These are phyloP conservation scores for Sugiyamaella lignohabitans DNA, from an alignment of 805 yeast species.

Conservation along the genomic window DNA sequence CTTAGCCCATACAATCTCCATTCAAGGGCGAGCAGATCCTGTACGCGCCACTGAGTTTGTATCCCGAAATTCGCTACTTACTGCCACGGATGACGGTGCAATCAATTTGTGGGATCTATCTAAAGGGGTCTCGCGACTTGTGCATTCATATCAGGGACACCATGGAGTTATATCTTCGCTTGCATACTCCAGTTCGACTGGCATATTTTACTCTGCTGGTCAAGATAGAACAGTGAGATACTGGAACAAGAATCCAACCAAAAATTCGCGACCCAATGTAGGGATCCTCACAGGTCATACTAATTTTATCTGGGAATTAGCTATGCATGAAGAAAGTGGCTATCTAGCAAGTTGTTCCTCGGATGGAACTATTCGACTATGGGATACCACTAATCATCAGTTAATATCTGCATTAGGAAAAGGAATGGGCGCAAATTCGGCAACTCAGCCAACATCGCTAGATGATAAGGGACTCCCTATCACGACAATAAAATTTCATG, in stretches of 20 bases:
- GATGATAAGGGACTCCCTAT: neutral
- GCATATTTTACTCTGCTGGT: constrained; percentile 20
- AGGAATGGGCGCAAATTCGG: neutral
- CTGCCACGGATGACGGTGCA: constrained; percentile 22
- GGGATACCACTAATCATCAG: constrained; percentile 15
- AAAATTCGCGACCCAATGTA: constrained; percentile 4
- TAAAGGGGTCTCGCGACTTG: constrained; percentile 5
- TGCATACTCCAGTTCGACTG: constrained; percentile 13
- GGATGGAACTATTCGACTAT: constrained; percentile 22
- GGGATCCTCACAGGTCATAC: constrained; percentile 16
- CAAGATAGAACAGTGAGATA: constrained; percentile 17
- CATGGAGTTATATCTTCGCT: constrained; percentile 17
- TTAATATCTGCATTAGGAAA: neutral
- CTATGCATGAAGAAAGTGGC: constrained; percentile 15
- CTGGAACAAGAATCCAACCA: constrained; percentile 14
- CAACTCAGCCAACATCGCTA: neutral
- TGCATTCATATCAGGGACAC: constrained; percentile 17
- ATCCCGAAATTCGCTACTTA: neutral
- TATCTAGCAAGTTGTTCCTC: constrained; percentile 20
- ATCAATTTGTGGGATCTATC: constrained; percentile 19
- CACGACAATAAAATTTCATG: constrained; percentile 4
- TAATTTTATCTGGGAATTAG: constrained; percentile 15
- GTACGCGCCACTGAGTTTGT: neutral
- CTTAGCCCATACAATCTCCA: neutral
- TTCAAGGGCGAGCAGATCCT: neutral